Base-by-base conservation (phyloP, 345 rosid species). In the Gossypium stocksii region DNA sequence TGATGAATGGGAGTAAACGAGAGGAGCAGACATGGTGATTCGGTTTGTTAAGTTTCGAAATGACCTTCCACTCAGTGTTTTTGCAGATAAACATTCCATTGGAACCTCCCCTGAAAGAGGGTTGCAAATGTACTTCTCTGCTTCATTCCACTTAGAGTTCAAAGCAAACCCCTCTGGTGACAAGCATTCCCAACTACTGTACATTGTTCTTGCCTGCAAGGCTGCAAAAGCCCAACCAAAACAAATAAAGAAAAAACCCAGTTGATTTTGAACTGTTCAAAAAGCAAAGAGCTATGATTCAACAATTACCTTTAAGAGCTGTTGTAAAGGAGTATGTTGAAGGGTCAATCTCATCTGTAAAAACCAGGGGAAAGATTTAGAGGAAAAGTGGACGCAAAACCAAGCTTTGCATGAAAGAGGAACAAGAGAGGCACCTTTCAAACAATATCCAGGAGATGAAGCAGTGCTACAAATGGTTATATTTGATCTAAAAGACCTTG, bases 21-120 rank as follows among this genome's bases (percentile, higher is more conserved):
- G 97, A 81, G 98, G 97, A 52, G 91, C 91, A 81, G 99, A 93
- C 94, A 90, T 86, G 46, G 90, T 83, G 48, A 83, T 76, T 29
- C 86, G 80, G 62, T 71, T 83, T 3, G 81, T 79, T 23, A 80
- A 75, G 76, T 78, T 83, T 16, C 87, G 85, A 63, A 91, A 93
- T 19, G 98, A 93, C 82, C 94, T 89, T 34, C 86, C 90, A 41
- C 92, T 83, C 3, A 92, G 78, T 29, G 97, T 88, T 82, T 90
- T 94, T 3, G 97, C 89, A 20, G 99, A 96, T 29, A 96, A 81
- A 82, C 99, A 96, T 79, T 93, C 99, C 97, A 85, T 82, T n/a
- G 99, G 99, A 34, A 93, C 90, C 79, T 91, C 87, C 72, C 99
- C 98, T n/a, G 99, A 96, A n/a, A 86, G 85, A 44, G 99, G 99